A percentile compares a stretch with the other conserved stretches of the same genome.
Evolutionary conservation across 2,329 filamentous ascomycete genomes (phyloP).

Genomic region (Boeremia lycopersici): DNA sequence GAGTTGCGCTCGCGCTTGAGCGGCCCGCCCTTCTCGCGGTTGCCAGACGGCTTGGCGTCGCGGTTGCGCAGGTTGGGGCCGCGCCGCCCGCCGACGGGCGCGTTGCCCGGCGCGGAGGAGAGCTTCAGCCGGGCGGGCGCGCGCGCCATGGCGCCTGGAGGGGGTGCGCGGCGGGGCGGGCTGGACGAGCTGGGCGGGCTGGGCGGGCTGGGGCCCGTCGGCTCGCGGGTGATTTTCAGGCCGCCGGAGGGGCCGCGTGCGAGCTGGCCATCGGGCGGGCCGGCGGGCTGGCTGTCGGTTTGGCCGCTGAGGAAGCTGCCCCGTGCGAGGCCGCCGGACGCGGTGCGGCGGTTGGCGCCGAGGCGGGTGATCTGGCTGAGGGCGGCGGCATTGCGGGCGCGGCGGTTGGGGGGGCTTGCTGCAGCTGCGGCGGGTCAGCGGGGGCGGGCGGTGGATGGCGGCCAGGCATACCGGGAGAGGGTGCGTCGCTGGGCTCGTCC

Average conservation of each 20-base stretch:
- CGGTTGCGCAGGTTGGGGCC: constrained; percentile 39
- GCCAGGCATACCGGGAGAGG: constrained; percentile 28
- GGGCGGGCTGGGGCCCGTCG: not conserved
- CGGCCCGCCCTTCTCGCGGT: constrained; percentile 21
- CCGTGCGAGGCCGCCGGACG: constrained; percentile 25
- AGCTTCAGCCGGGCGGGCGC: constrained; percentile 37
- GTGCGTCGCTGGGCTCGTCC: constrained; percentile 30
- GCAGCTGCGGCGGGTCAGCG: constrained; percentile 21
- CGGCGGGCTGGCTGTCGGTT: constrained; percentile 18
- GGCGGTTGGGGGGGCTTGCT: constrained; percentile 28
- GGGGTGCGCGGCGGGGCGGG: constrained; percentile 10
- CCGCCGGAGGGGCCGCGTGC: constrained; percentile 7
- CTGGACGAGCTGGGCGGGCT: no score
- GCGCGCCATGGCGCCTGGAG: constrained; percentile 38
- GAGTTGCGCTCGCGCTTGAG: constrained; percentile 31
- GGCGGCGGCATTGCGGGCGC: constrained; percentile 31
- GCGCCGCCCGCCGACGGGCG: constrained; percentile 14
- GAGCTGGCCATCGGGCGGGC: constrained; percentile 18
- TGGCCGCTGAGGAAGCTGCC: constrained; percentile 32
- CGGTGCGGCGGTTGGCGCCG: constrained; percentile 25
- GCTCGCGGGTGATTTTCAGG: constrained; percentile 26
- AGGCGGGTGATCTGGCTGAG: constrained; percentile 35
- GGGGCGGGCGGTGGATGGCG: not conserved
- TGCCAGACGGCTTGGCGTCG: constrained; percentile 16
- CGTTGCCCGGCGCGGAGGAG: constrained; percentile 11